phyloP scores from a whole-genome alignment of 2,329 filamentous ascomycete genomes.

The Zymoseptoria pseudotritici region DNA sequence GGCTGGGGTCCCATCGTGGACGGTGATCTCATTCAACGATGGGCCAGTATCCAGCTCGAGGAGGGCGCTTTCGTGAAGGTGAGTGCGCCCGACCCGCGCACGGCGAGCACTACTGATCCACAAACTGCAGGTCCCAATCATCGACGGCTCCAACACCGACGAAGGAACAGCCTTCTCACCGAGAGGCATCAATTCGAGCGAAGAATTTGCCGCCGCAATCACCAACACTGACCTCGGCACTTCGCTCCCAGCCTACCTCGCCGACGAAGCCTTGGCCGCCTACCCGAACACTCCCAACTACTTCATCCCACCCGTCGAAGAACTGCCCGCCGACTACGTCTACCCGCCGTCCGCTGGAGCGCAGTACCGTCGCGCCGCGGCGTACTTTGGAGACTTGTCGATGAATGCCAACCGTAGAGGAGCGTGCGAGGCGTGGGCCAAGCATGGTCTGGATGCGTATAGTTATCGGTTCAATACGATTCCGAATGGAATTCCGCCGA shows the following conservation, averaged over 20 bases:
- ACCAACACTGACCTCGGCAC: slow-evolving; percentile 21
- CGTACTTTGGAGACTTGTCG: slow-evolving; percentile 48
- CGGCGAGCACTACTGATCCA: not conserved
- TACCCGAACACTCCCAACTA: slow-evolving; percentile 48
- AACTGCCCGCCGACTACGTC: slow-evolving; percentile 33
- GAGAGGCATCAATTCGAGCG: slow-evolving; percentile 47
- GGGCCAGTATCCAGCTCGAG: slow-evolving; percentile 47
- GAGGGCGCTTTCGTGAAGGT: slow-evolving; percentile 49
- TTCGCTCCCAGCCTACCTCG: slow-evolving; percentile 16
- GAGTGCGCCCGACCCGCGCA: not conserved
- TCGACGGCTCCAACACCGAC: slow-evolving; percentile 58
- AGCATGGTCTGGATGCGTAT: slow-evolving; percentile 45
- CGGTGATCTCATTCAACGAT: slow-evolving; percentile 48
- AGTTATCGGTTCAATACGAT: slow-evolving; percentile 57
- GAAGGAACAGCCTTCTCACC: slow-evolving; percentile 42
- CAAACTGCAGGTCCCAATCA: slow-evolving; percentile 38
- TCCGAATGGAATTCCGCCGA: slow-evolving; percentile 37
- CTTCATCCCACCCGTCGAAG: slow-evolving; percentile 39
- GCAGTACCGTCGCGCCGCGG: slow-evolving; percentile 48
- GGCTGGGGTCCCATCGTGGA: slow-evolving; percentile 44
- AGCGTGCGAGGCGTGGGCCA: slow-evolving; percentile 46
- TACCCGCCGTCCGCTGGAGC: slow-evolving; percentile 33
- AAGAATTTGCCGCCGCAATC: slow-evolving; percentile 43
- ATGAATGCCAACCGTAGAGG: slow-evolving; percentile 52
- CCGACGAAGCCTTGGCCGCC: slow-evolving; percentile 38